Percentiles rank a stretch among this genome's conserved stretches.
phyloP scores from a whole-genome alignment of 2,329 filamentous ascomycete genomes.

The Amphichorda felina region DNA sequence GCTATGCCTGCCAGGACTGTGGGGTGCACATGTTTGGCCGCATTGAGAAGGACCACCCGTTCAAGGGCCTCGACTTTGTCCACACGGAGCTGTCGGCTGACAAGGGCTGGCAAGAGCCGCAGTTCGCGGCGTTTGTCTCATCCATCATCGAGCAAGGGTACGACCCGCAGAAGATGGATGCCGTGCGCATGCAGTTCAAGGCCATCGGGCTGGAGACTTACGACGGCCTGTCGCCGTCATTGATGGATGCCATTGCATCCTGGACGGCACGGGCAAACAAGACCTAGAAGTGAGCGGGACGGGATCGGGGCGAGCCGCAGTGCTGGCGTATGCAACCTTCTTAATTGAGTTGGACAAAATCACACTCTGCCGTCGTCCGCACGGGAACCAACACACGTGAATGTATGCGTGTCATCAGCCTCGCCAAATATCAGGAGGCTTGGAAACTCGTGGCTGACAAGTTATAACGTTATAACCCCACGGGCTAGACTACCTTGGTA shows the following conservation, averaged over 20 bases:
- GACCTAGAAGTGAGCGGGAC: no score
- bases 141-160: conserved; percentile 60
- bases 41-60: conserved; percentile 52
- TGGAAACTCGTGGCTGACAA: no score
- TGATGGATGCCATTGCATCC: conserved; percentile 52
- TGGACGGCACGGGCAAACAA: conserved; percentile 37
- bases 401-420: no score
- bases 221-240: conserved; percentile 45
- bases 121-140: conserved; percentile 58
- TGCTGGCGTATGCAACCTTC: no score
- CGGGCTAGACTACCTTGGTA: no score
- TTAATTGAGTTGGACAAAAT: no score
- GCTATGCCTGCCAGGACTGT: conserved; percentile 48
- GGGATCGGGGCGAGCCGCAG: no score
- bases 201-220: conserved; percentile 46
- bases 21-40: conserved; percentile 52
- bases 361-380: no score
- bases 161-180: conserved; percentile 38
- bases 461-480: no score
- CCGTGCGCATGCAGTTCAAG: conserved; percentile 41
- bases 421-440: no score
- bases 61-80: conserved; percentile 59
- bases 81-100: conserved; percentile 48
- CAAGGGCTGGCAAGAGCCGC: conserved; percentile 59
- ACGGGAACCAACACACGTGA: no score